Conservation (phyloP, 2,329 filamentous ascomycete species). For the Beauveria australis region DNA sequence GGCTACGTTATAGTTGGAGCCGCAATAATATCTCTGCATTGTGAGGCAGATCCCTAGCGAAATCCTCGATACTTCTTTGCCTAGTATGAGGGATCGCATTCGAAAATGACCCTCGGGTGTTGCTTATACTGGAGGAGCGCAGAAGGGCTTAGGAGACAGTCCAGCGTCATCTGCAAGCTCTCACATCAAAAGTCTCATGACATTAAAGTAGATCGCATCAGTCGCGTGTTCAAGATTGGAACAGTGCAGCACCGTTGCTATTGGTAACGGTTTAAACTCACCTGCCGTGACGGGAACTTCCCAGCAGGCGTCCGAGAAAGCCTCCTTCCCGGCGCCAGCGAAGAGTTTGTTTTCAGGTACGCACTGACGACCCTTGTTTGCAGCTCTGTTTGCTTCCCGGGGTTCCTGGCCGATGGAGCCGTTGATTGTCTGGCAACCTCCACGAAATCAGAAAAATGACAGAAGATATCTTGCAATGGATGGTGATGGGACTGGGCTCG, state of each 20-base stretch:
- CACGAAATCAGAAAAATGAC: conserved; percentile 9
- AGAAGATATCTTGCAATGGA: conserved; percentile 12
- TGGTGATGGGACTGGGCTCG: conserved; percentile 7
- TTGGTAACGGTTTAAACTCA: background rate
- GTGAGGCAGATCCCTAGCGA: background rate
- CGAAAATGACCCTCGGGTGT: background rate
- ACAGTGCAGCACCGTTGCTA: background rate
- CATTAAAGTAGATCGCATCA: background rate
- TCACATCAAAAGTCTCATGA: background rate
- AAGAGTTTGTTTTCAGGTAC: background rate
- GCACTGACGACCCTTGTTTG: background rate
- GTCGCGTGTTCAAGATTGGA: background rate
- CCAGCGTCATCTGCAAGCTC: background rate
- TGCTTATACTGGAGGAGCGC: background rate
- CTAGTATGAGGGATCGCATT: background rate
- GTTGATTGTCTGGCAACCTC: background rate
- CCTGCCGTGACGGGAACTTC: background rate
- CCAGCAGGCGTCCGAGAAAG: background rate
- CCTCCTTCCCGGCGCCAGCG: background rate
- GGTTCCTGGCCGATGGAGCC: background rate
- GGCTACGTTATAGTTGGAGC: too few relatives aligned
- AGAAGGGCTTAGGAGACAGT: background rate
- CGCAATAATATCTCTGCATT: background rate
- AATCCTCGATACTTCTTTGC: background rate
- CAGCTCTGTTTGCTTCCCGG: background rate